A percentile compares a stretch with the other conserved stretches of the same genome.
Evolutionary conservation across 108 stramenopile genomes (phyloP).

Genomic region (Chaetoceros tenuissimus): DNA sequence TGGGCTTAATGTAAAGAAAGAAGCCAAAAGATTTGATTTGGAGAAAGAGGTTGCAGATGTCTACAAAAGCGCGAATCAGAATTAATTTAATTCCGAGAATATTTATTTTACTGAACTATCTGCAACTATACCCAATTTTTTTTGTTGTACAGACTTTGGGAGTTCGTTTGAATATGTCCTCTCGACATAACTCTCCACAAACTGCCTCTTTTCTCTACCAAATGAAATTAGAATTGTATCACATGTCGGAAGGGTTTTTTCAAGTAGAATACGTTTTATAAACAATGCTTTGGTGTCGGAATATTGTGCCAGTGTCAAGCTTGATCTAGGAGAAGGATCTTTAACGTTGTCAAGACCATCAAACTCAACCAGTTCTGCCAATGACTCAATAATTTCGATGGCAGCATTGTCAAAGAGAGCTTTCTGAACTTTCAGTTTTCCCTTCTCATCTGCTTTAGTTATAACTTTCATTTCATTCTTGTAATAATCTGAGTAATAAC

Average conservation of each 20-base stretch:
- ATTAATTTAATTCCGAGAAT: too few species aligned
- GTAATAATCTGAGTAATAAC: slow-evolving; percentile 25
- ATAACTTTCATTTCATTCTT: slow-evolving; percentile 2
- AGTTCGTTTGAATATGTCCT: slow-evolving; percentile 33
- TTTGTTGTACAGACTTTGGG: background rate
- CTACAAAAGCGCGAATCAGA: background rate
- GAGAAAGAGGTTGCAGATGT: slow-evolving; percentile 33
- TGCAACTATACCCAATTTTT: background rate
- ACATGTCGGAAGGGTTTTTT: slow-evolving; percentile 47
- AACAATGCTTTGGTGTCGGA: slow-evolving; percentile 40
- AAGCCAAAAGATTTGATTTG: slow-evolving; percentile 40
- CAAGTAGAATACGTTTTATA: slow-evolving; percentile 53
- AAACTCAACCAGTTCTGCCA: slow-evolving; percentile 74
- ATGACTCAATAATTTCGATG: slow-evolving; percentile 40
- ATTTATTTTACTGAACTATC: too few species aligned
- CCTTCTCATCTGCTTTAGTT: slow-evolving; percentile 5
- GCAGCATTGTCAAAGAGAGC: background rate
- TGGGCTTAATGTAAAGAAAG: slow-evolving; percentile 63
- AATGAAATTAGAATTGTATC: slow-evolving; percentile 21
- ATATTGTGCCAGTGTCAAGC: slow-evolving; percentile 56
- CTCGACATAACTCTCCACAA: slow-evolving; percentile 17
- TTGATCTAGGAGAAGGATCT: slow-evolving; percentile 71
- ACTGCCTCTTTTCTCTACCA: slow-evolving; percentile 12
- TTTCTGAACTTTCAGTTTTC: slow-evolving; percentile 7
- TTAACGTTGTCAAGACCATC: slow-evolving; percentile 73